Evolutionary conservation across 805 yeast species (phyloP), one percentile per base, ranked within the genome.

Genomic region (Starmerella stigmatis): DNA sequence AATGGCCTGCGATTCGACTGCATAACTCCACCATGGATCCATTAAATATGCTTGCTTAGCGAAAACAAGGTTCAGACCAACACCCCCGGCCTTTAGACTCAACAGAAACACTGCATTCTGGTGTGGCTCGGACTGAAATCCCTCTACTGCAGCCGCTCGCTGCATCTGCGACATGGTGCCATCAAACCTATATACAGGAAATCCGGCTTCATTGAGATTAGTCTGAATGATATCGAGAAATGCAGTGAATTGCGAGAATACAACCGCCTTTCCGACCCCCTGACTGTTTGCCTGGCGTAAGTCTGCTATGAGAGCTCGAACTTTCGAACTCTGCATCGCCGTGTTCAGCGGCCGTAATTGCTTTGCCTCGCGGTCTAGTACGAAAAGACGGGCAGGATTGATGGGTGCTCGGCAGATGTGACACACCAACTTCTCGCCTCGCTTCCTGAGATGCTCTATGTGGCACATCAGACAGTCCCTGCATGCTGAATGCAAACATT

Each of bases 11-110:
- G 83, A 85, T 57, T 86, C 95, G 44, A 81, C 76, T 40, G 94
- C 84, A 37, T 85, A 94, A 25, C 92, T 83, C 96, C 96, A 88
- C 92, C 95, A 88, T 0, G 96, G 96, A 57, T 88, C 96, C 85
- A 89, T 81, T 74, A 88, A 71, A 55, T 78, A 86, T 2, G 94
- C 96, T 28, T 75, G 71, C 0, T 84, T 80, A 0, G 96, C 94
- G 41, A 79, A 76, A 0, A 94, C 88, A 49, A 88, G 66, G 58
- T 88, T 88, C 50, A 88, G 68, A 0, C 96, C 96, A 11, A 86
- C 95, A 7, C 96, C 96, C 20, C 96, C 96, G 0, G 96, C 94
- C 61, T 86, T 88, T 50, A 86, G 64, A 7, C 94, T 81, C 16
- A 88, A 60, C 19, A 88, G 64, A 10, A 88, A 60, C 1, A 88